phyloP scores from a whole-genome alignment of 768 basidiomycete genomes.

The Rhodotorula diobovata region DNA sequence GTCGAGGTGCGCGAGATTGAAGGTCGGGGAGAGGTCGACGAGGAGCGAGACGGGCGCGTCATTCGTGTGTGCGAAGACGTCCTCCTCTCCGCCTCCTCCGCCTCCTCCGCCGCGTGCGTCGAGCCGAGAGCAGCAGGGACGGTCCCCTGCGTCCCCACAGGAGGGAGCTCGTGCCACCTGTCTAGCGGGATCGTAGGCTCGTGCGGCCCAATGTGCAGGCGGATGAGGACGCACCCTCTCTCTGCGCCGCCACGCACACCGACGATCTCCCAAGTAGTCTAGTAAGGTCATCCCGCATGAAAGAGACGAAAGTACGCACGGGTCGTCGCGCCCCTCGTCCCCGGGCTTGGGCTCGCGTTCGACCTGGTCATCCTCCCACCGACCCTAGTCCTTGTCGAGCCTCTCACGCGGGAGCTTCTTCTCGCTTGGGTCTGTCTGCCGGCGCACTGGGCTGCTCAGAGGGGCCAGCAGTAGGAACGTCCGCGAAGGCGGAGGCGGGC shows the following conservation, averaged over 20 bases:
- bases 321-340: slow-evolving; percentile 5
- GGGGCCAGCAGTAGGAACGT: neutral
- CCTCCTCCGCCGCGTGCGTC: neutral
- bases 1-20: neutral
- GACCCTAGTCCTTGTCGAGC: slow-evolving; percentile 7
- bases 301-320: neutral
- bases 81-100: too few species aligned
- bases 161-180: neutral
- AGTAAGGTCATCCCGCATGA: neutral
- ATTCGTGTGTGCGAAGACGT: neutral
- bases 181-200: slow-evolving; percentile 5
- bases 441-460: neutral
- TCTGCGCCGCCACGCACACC: neutral
- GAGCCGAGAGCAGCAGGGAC: neutral
- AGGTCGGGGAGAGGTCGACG: neutral
- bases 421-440: neutral
- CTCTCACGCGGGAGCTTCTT: slow-evolving; percentile 21
- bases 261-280: slow-evolving; percentile 1
- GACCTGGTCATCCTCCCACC: neutral
- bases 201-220: neutral
- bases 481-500: neutral
- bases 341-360: slow-evolving; percentile 6
- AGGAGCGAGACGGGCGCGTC: neutral
- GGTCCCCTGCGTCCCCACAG: neutral
- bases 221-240: neutral